These are phyloP conservation scores for Pythium biforme DNA, from an alignment of 352 stramenopile species.

Conservation along the genomic window DNA sequence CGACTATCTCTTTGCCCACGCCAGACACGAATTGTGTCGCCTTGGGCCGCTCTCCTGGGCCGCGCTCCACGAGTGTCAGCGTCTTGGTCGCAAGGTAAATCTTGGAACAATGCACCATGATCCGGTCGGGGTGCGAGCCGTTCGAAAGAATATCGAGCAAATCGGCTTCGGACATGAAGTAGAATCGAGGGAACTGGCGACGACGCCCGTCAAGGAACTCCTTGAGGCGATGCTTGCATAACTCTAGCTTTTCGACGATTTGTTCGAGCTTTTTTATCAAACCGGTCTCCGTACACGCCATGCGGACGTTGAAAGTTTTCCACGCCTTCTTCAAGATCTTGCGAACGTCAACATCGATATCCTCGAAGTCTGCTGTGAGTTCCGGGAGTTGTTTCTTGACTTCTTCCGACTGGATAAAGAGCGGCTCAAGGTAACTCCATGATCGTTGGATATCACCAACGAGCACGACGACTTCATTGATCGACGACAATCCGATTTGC, in stretches of 20 bases:
- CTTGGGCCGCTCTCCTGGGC: constrained; percentile 60
- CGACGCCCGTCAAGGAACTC: constrained; percentile 95
- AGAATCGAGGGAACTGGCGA: constrained; percentile 94
- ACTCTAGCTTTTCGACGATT: constrained; percentile 92
- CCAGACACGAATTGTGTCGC: constrained; percentile 92
- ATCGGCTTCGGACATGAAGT: constrained; percentile 90
- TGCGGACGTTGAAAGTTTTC: constrained; percentile 88
- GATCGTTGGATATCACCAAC: constrained; percentile 95
- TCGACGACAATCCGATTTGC: constrained; percentile 81
- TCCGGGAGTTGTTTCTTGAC: constrained; percentile 95
- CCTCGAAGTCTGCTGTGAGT: constrained; percentile 92
- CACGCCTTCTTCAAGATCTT: constrained; percentile 83
- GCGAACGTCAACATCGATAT: constrained; percentile 93
- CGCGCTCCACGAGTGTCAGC: constrained; percentile 72
- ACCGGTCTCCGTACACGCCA: constrained; percentile 87
- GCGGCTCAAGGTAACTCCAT: constrained; percentile 95
- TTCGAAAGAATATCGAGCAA: constrained; percentile 96
- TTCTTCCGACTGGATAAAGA: constrained; percentile 96
- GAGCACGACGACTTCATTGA: constrained; percentile 93
- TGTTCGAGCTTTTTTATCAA: constrained; percentile 89
- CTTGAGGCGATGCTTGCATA: constrained; percentile 93
- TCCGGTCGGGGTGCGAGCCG: constrained; percentile 90
- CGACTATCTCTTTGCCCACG: constrained; percentile 92
- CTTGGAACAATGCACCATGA: constrained; percentile 95
- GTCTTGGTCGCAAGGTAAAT: constrained; percentile 95